Evolutionary conservation across 1,139 yeast species (phyloP).

Genomic region (Pichia sp.): DNA sequence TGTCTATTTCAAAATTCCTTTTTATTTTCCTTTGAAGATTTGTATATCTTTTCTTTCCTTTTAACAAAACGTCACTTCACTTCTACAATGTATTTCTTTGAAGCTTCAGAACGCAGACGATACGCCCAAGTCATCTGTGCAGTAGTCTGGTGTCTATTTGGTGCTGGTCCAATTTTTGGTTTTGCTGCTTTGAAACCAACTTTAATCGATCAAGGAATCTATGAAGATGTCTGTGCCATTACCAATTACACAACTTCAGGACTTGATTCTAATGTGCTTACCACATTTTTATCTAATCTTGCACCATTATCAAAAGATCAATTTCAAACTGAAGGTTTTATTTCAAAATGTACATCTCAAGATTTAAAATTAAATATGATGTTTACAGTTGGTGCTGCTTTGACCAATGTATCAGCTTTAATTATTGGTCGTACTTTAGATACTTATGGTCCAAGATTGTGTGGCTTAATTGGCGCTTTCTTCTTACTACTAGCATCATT

Average conservation of each 20-base stretch:
- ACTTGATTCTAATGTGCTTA: not conserved
- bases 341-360: conserved; percentile 40
- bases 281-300: conserved; percentile 1
- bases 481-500: conserved; percentile 39
- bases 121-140: conserved; percentile 40
- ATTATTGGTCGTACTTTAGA: conserved; percentile 51
- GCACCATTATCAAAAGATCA: conserved; percentile 2
- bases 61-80: too few species aligned
- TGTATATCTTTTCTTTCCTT: too few species aligned
- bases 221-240: conserved; percentile 36
- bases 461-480: conserved; percentile 46
- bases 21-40: too few species aligned
- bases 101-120: conserved; percentile 23
- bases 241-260: conserved; percentile 2
- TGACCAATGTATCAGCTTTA: conserved; percentile 50
- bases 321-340: conserved; percentile 14
- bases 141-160: conserved; percentile 52
- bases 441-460: conserved; percentile 45
- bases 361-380: conserved; percentile 49
- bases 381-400: conserved; percentile 53
- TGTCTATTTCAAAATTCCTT: too few species aligned
- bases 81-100: conserved; percentile 27
- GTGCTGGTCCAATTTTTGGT: conserved; percentile 62
- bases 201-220: conserved; percentile 45
- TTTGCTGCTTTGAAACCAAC: conserved; percentile 60